phyloP scores from a whole-genome alignment of 495 filamentous ascomycete species.

The Collariella sp. region DNA sequence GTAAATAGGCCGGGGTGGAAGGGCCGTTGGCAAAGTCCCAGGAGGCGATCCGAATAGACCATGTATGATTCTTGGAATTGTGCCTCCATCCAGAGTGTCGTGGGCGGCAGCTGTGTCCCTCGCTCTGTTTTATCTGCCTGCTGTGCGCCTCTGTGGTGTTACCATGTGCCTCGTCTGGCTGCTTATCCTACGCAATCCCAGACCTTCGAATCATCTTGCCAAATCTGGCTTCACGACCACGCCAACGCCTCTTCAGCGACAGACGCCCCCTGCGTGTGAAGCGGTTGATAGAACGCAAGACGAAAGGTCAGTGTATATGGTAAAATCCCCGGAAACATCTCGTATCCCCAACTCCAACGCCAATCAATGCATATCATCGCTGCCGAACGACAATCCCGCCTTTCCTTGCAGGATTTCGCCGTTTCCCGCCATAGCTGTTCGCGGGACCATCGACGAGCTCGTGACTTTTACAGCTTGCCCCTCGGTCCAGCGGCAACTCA shows the following conservation, averaged over 20 bases:
- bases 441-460: neutral
- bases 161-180: too few relatives aligned
- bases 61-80: conserved; percentile 16
- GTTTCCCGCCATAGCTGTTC: neutral
- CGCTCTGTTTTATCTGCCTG: too few relatives aligned
- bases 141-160: too few relatives aligned
- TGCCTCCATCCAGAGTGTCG: neutral
- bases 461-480: neutral
- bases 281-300: conserved; percentile 3
- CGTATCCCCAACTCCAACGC: conserved; percentile 15
- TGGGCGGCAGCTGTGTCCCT: too few relatives aligned
- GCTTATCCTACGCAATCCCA: too few relatives aligned
- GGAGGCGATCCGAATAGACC: conserved; percentile 13
- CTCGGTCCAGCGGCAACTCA: conserved; percentile 5
- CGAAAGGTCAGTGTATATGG: conserved; percentile 1
- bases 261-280: neutral
- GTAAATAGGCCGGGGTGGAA: conserved; percentile 16
- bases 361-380: conserved; percentile 16
- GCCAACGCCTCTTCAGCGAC: too few relatives aligned
- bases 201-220: too few relatives aligned
- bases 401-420: too few relatives aligned
- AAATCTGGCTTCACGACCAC: too few relatives aligned
- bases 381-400: neutral
- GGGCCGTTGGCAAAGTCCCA: neutral
- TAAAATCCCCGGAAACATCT: conserved; percentile 1